These are phyloP conservation scores for Citrullus colocynthis DNA, from an alignment of 306 rosid genomes.

Conservation along the genomic window DNA sequence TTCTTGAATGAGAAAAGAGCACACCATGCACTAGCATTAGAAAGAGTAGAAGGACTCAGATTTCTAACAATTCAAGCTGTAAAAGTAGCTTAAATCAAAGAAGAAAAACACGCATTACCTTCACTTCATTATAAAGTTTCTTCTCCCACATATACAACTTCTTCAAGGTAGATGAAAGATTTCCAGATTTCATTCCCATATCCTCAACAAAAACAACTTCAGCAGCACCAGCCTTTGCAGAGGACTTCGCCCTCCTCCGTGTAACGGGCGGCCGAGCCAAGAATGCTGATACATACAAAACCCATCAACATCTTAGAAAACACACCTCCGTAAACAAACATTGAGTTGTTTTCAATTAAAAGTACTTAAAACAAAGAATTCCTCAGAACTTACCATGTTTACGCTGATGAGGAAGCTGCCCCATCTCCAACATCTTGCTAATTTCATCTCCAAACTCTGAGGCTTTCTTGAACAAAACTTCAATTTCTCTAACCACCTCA, in stretches of 20 bases:
- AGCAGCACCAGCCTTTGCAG: conserved; percentile 20
- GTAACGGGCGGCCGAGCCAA: conserved; percentile 63
- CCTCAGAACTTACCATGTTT: conserved; percentile 30
- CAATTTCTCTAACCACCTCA: conserved; percentile 60
- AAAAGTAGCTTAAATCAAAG: not conserved
- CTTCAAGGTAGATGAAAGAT: conserved; percentile 69
- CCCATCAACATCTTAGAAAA: conserved; percentile 62
- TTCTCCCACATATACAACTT: conserved; percentile 94
- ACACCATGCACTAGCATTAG: not conserved
- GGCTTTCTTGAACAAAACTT: conserved; percentile 58
- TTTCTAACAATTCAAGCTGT: not conserved
- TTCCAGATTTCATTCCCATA: conserved; percentile 30
- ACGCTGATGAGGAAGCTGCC: conserved; percentile 47
- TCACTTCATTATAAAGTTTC: conserved; percentile 80
- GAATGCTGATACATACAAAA: conserved; percentile 32
- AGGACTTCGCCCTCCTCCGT: conserved; percentile 23
- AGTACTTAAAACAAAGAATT: not conserved
- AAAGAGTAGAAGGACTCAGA: not conserved
- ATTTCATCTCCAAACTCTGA: conserved; percentile 64
- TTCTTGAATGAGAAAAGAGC: not conserved
- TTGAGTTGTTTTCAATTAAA: not conserved
- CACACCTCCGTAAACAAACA: conserved; percentile 12
- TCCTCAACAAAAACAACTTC: conserved; percentile 33
- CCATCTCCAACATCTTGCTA: conserved; percentile 64
- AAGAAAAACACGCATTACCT: conserved; percentile 30